Base-by-base conservation (phyloP, 257 asterid genomes). In the Leptodermis oblonga region DNA sequence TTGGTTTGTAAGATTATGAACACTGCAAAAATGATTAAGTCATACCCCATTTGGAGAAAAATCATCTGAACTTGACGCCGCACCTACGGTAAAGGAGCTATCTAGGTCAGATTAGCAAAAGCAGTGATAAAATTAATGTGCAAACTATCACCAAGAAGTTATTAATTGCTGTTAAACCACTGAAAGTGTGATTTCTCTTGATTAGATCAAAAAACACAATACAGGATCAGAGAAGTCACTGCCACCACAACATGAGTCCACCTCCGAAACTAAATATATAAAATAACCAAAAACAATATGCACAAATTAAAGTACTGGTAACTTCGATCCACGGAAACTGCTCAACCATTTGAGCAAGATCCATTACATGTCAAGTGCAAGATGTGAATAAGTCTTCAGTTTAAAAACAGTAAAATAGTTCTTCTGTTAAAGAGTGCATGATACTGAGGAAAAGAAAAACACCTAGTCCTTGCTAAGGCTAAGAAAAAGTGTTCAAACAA, bases 1-100 rank as follows among this genome's bases (percentile, higher is more conserved):
- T n/a, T n/a, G n/a, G n/a, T 0, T 5, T 2, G 25, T 6, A 59
- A 28, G 64, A 25, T 5, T 36, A 62, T 51, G n/a, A n/a, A n/a
- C n/a, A 56, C 37, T 12, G 22, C 55, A 48, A 18, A 31, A 34
- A 30, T 54, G 37, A 63, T 42, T 46, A 74, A 8, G 52, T 17
- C 82, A 81, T 87, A 90, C 97, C 96, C 96, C 97, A 94, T 85
- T 55, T 83, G 89, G 70, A 81, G 96, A 86, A 94, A 94, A 78
- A 94, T 94, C 86, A 73, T 89, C 81, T 90, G 89, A 69, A 94
- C 69, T 75, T 87, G 97, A 76, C 85, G 88, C 74, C 86, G 84
- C n/a, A 91, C 99, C 98, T 93, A 82, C 78, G 82, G 61, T 48
- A 28, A 74, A 74, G 22, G 45, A 78, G 66, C 60, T 31, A 37